Base-by-base conservation (phyloP, 1,284 basidiomycete species). In the Microbotryomycetes sp. region DNA sequence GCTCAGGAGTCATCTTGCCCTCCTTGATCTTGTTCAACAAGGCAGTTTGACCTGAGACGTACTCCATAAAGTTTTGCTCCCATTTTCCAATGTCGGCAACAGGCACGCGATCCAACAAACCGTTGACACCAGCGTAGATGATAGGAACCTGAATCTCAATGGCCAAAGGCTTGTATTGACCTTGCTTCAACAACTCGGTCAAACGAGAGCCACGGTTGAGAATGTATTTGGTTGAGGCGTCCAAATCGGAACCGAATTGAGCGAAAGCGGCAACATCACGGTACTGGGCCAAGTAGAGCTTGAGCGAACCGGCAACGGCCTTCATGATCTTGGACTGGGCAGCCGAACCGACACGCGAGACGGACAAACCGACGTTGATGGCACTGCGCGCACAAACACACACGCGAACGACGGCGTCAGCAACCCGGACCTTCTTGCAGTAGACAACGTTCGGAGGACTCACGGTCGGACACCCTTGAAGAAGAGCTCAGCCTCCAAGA, bases 321-420 rank as follows among this genome's bases (percentile, higher is more conserved):
- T 97, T 98, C 92, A 97, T 96, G 81, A 96, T 91, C 83, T 78
- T 78, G 66, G 92, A 97, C 83, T 98, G 94, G 76, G 94, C 94
- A 75, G 94, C 93, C 57, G 94, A 97, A 77, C 94, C 94, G 82
- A 98, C 94, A 86, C 94, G 94, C 70, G 94, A 98, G 73, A 98
- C 94, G 67, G 94, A 98, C 68, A 98, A 89, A 94, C 94, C 94
- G 83, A 98, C 94, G 83, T 97, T 97, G 80, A 97, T 97, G 73
- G 94, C 94, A 68, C n/a, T n/a, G n/a, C n/a, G n/a, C n/a, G n/a
- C n/a, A 93, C 93, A 78, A 92, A 89, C 74, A 97, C 88, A 88
- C 93, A 92, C 83, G 93, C 92, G 92, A 96, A 96, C 90, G 96
- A 94, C 76, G 94, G 87, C 64, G 71, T n/a, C n/a, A n/a, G n/a